Base-by-base conservation (phyloP, 2,329 filamentous ascomycete genomes). In the Alternaria incomplexa region DNA sequence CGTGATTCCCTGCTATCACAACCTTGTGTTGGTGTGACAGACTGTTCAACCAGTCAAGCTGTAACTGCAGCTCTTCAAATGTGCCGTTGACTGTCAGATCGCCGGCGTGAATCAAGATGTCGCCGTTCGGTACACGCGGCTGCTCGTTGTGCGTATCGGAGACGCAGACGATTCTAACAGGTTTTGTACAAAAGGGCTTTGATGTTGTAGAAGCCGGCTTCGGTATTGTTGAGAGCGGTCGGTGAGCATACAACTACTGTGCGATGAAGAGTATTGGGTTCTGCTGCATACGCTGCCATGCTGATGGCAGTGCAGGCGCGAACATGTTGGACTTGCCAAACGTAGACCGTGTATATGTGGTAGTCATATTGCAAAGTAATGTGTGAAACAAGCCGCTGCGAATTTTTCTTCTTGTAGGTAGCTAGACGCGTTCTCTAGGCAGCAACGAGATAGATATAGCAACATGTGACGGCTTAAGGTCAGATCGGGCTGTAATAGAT, bases 81-180 rank as follows among this genome's bases (percentile, higher is more conserved):
- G 88, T 90, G 47, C 94, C 94, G 22, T 84, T 83, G 67, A 92
- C 88, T 53, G 89, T 90, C 67, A 97, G 83, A 80, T 97, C 94
- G 43, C 94, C 94, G 3, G 92, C 91, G 77, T 97, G 94, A 7
- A 97, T 90, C 43, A 97, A 86, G 15, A 97, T 84, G 77, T 97
- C 93, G 57, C 93, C 93, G 3, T n/a, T 6, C 12, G 85, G 81
- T 0, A 93, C 82, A 4, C 11, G 6, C 1, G 64, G 60, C 8
- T 45, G 63, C 5, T 81, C 70, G n/a, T 77, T 70, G 81, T 97
- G 94, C 0, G 93, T 97, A 81, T 97, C 94, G 10, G 93, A 94
- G 63, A 97, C 87, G 81, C 92, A 96, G 68, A 97, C 91, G 15
- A 97, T 85, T 63, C 87, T 88, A 74, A 97, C 87, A 9, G 28